Conservation (phyloP, 176 grass and related monocot genomes). For the Leersia perrieri region DNA sequence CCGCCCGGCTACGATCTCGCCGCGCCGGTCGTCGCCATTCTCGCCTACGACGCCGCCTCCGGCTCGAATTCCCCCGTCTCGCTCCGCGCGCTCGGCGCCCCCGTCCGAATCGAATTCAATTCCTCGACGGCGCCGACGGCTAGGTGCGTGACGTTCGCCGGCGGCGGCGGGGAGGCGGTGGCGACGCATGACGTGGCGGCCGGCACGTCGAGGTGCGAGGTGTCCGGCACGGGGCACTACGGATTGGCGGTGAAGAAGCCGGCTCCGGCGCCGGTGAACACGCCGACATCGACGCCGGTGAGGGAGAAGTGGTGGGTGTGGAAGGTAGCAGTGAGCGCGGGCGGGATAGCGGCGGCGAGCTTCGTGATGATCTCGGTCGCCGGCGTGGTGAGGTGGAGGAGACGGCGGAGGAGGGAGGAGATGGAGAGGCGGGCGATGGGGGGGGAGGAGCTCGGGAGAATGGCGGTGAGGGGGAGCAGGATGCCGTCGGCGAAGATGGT, state of each 20-base stretch:
- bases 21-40: conserved; percentile 31
- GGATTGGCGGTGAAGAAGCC: conserved; percentile 33
- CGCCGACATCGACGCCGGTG: too few relatives aligned
- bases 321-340: not conserved
- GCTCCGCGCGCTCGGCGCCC: conserved; percentile 27
- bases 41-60: conserved; percentile 57
- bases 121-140: conserved; percentile 23
- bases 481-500: conserved; percentile 50
- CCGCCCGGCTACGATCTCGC: conserved; percentile 32
- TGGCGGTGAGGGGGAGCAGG: conserved; percentile 40
- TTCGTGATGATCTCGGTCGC: conserved; percentile 21
- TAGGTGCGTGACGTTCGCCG: conserved; percentile 39
- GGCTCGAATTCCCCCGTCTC: too few relatives aligned
- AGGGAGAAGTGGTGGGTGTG: conserved; percentile 34
- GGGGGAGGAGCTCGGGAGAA: conserved; percentile 40
- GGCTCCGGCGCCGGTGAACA: too few relatives aligned
- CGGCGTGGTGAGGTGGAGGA: conserved; percentile 32
- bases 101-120: conserved; percentile 39
- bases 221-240: conserved; percentile 50
- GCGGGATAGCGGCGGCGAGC: conserved; percentile 1
- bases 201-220: conserved; percentile 25
- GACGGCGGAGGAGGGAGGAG: conserved; percentile 48
- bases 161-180: conserved; percentile 7
- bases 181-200: conserved; percentile 28
- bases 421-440: conserved; percentile 32